phyloP scores from a whole-genome alignment of 768 basidiomycete genomes.

The Amanita rubescens region DNA sequence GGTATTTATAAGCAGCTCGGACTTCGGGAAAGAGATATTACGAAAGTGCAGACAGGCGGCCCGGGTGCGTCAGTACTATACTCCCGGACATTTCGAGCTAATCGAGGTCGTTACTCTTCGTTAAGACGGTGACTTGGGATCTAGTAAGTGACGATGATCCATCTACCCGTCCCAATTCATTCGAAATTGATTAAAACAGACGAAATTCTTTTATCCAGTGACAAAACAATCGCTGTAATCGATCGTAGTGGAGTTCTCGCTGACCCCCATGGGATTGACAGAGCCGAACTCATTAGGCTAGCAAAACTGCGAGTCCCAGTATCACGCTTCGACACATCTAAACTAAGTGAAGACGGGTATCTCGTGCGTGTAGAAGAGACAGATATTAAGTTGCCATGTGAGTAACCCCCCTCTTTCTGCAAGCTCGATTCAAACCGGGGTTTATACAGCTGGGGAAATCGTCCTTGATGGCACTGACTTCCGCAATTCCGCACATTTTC shows the following conservation, averaged over 20 bases:
- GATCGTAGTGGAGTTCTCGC: conserved; percentile 95
- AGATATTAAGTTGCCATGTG: conserved; percentile 86
- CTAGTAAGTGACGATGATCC: conserved; percentile 50
- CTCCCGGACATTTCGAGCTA: neutral
- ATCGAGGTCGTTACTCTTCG: neutral
- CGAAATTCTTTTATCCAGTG: conserved; percentile 89
- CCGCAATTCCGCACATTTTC: conserved; percentile 88
- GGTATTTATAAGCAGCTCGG: conserved; percentile 95
- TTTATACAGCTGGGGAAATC: conserved; percentile 73
- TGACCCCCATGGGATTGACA: conserved; percentile 86
- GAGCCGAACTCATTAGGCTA: conserved; percentile 81
- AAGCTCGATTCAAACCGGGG: neutral
- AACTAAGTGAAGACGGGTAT: conserved; percentile 91
- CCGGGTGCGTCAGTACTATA: conserved; percentile 40
- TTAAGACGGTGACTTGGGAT: conserved; percentile 90
- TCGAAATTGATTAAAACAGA: conserved; percentile 36
- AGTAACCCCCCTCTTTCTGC: conserved; percentile 21
- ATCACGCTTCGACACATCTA: conserved; percentile 69
- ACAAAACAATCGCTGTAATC: conserved; percentile 94
- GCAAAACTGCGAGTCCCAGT: conserved; percentile 84
- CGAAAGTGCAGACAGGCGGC: conserved; percentile 96
- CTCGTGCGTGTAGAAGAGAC: conserved; percentile 90
- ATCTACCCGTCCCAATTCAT: neutral
- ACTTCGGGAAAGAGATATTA: conserved; percentile 88
- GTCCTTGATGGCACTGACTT: conserved; percentile 94